Conservation (phyloP, 495 filamentous ascomycete species). For the Tuber calosporum region DNA sequence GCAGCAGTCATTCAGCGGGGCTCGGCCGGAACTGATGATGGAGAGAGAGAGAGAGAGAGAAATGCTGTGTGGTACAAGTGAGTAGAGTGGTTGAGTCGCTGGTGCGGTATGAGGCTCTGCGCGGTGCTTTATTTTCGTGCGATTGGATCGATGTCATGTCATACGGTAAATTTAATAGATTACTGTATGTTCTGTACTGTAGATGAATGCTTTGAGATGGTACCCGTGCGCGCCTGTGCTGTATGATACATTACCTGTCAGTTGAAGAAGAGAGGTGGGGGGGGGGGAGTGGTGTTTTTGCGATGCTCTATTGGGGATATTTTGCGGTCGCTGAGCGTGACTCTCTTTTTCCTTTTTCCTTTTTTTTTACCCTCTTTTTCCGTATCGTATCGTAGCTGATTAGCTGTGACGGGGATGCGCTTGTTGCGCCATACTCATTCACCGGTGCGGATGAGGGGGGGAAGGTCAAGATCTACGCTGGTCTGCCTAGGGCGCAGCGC, state of each 20-base stretch:
- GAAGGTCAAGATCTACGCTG: not conserved
- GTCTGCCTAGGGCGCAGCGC: slow-evolving; percentile 1
- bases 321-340: not conserved
- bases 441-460: not conserved
- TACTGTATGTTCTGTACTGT: too few relatives aligned
- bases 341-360: not conserved
- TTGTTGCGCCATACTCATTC: not conserved
- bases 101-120: slow-evolving; percentile 4
- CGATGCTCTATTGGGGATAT: not conserved
- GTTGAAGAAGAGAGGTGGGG: not conserved
- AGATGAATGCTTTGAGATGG: too few relatives aligned
- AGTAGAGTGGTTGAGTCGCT: not conserved
- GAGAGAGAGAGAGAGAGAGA: not conserved
- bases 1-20: not conserved
- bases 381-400: not conserved
- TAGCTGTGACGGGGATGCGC: not conserved
- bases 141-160: not conserved
- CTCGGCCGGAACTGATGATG: not conserved
- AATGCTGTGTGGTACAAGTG: too few relatives aligned
- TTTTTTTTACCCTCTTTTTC: not conserved
- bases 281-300: too few relatives aligned
- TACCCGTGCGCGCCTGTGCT: not conserved
- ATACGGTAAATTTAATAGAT: too few relatives aligned
- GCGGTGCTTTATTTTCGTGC: not conserved
- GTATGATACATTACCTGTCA: not conserved